Percentiles rank a stretch among this genome's conserved stretches.
Conservation (phyloP, 2,329 filamentous ascomycete species). For the Cryphonectria radicalis region DNA sequence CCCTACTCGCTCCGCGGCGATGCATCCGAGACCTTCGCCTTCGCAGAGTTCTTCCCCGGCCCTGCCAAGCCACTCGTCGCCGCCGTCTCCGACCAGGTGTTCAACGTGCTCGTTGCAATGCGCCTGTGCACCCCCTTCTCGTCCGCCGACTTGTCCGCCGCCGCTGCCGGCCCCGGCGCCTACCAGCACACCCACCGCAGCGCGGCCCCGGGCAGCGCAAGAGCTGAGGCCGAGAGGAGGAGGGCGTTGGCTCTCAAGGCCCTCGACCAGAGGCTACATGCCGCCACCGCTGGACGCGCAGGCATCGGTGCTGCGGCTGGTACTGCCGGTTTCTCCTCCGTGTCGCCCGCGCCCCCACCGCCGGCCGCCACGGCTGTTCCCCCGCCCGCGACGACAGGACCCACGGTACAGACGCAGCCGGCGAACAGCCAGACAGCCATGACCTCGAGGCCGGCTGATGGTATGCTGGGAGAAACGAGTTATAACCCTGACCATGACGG, state of each 20-base stretch:
- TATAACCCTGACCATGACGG: conserved; percentile 68
- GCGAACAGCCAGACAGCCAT: conserved; percentile 61
- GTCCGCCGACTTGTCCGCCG: conserved; percentile 74
- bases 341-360: conserved; percentile 43
- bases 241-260: conserved; percentile 88
- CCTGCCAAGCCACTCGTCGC: conserved; percentile 78
- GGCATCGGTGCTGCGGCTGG: conserved; percentile 8
- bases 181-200: conserved; percentile 56
- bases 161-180: conserved; percentile 56
- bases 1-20: conserved; percentile 74
- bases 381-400: conserved; percentile 49
- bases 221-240: conserved; percentile 89
- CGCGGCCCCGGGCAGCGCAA: conserved; percentile 68
- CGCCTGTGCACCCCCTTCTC: conserved; percentile 86
- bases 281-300: conserved; percentile 61
- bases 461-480: conserved; percentile 69
- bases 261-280: conserved; percentile 86
- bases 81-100: conserved; percentile 74
- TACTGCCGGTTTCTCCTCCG: conserved; percentile 12
- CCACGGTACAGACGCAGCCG: conserved; percentile 61
- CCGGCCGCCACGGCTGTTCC: conserved; percentile 48
- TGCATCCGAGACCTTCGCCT: conserved; percentile 93
- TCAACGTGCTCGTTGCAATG: conserved; percentile 73
- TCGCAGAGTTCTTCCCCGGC: conserved; percentile 93
- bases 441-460: conserved; percentile 54